Percentiles rank a stretch among this genome's conserved stretches.
These are phyloP conservation scores for Clavariopsis aquatica DNA, from an alignment of 495 filamentous ascomycete species.

Conservation along the genomic window DNA sequence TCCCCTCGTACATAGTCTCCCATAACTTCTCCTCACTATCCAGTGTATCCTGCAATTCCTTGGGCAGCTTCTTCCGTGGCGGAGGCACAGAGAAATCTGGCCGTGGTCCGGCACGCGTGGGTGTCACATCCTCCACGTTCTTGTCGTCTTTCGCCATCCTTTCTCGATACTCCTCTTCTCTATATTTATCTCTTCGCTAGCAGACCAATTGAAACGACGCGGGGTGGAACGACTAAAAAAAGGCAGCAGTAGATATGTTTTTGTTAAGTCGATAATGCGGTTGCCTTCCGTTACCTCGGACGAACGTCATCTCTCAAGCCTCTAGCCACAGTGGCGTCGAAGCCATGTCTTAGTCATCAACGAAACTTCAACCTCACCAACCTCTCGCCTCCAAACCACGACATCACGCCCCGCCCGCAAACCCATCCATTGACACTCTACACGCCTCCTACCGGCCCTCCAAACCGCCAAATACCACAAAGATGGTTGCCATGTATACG, in stretches of 20 bases:
- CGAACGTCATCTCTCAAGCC: neutral
- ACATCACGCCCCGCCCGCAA: slow-evolving; percentile 35
- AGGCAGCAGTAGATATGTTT: too few species aligned
- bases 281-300: neutral
- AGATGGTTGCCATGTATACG: slow-evolving; percentile 84
- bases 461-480: slow-evolving; percentile 53
- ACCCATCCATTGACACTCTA: slow-evolving; percentile 39
- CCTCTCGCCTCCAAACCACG: slow-evolving; percentile 4
- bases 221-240: too few species aligned
- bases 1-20: slow-evolving; percentile 74
- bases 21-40: slow-evolving; percentile 78
- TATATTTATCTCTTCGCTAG: neutral
- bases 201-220: too few species aligned
- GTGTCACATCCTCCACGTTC: slow-evolving; percentile 36
- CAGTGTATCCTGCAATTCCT: slow-evolving; percentile 68
- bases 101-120: slow-evolving; percentile 40
- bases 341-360: slow-evolving; percentile 22
- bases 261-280: too few species aligned
- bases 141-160: slow-evolving; percentile 38
- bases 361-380: slow-evolving; percentile 21
- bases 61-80: slow-evolving; percentile 63
- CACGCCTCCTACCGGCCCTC: slow-evolving; percentile 40
- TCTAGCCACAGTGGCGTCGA: neutral
- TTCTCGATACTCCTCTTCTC: neutral
- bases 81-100: slow-evolving; percentile 55